Conservation (phyloP, 139 green algal genomes). For the Chlorella sp. region DNA sequence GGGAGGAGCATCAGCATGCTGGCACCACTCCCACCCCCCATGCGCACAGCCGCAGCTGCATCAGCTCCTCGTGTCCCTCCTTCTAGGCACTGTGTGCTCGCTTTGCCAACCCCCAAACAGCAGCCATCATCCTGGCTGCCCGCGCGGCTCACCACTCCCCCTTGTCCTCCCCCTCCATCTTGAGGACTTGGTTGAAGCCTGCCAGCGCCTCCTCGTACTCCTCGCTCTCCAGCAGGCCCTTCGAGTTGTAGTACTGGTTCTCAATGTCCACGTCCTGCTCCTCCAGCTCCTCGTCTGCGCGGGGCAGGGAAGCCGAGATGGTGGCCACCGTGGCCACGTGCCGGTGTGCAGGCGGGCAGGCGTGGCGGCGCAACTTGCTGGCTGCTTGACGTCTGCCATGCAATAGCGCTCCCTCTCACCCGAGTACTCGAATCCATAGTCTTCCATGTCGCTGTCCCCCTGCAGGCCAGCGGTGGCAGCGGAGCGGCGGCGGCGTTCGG, state of each 20-base stretch:
- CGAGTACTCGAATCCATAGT: constrained; percentile 98
- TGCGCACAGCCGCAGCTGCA: constrained; percentile 88
- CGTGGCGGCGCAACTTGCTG: too few species aligned
- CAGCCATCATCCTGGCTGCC: too few species aligned
- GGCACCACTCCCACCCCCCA: too few species aligned
- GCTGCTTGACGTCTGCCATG: too few species aligned
- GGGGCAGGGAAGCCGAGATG: neutral
- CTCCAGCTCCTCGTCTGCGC: constrained; percentile 90
- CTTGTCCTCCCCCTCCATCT: constrained; percentile 93
- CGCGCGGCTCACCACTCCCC: constrained; percentile 91
- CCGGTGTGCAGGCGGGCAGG: neutral
- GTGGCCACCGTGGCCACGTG: too few species aligned
- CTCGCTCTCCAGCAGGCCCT: constrained; percentile 89
- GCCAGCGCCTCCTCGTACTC: constrained; percentile 80
- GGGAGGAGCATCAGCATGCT: too few species aligned
- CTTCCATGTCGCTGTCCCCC: constrained; percentile 55
- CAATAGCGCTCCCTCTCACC: neutral
- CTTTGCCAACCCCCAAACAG: too few species aligned
- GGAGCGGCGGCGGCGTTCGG: neutral
- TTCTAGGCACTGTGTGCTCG: too few species aligned
- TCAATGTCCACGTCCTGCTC: constrained; percentile 98
- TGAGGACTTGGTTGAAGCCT: constrained; percentile 92
- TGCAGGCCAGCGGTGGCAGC: neutral
- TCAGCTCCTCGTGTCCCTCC: too few species aligned
- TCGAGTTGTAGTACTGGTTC: constrained; percentile 99